Evolutionary conservation across 371 early-diverging fungal species (phyloP).

Genomic region (Actinomortierella wolfii): DNA sequence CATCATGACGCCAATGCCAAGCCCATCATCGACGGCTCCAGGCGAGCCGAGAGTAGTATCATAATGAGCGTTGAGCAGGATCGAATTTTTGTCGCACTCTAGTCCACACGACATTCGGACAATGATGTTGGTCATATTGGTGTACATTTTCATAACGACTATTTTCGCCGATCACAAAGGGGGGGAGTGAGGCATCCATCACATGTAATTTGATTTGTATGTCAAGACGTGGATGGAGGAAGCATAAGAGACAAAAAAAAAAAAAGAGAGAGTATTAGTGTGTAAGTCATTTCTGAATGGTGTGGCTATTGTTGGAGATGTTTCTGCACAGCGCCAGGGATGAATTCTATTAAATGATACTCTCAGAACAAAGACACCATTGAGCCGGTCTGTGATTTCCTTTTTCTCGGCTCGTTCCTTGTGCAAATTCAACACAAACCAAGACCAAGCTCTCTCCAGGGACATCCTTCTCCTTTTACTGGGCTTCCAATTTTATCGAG

Average conservation of each 20-base stretch:
- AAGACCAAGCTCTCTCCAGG: too few species aligned
- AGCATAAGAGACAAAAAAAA: background rate
- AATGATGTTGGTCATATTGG: constrained; percentile 75
- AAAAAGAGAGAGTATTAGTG: background rate
- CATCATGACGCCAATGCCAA: constrained; percentile 74
- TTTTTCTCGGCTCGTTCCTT: too few species aligned
- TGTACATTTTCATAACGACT: constrained; percentile 71
- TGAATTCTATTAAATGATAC: too few species aligned
- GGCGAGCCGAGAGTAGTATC: constrained; percentile 69
- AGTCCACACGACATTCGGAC: constrained; percentile 74
- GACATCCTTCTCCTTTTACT: too few species aligned
- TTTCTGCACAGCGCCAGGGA: too few species aligned
- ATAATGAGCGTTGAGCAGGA: constrained; percentile 75
- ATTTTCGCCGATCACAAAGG: constrained; percentile 2
- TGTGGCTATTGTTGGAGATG: too few species aligned
- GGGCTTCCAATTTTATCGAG: too few species aligned
- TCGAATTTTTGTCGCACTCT: constrained; percentile 65
- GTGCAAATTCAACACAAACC: too few species aligned
- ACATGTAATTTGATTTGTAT: background rate
- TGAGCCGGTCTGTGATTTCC: too few species aligned
- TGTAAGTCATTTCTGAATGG: too few species aligned
- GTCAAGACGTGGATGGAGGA: background rate
- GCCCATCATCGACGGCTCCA: constrained; percentile 73
- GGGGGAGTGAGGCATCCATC: background rate
- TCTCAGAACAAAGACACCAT: too few species aligned